Evolutionary conservation across 306 rosid genomes (phyloP), one percentile per base, ranked within the genome.

Genomic region (Parietaria judaica): DNA sequence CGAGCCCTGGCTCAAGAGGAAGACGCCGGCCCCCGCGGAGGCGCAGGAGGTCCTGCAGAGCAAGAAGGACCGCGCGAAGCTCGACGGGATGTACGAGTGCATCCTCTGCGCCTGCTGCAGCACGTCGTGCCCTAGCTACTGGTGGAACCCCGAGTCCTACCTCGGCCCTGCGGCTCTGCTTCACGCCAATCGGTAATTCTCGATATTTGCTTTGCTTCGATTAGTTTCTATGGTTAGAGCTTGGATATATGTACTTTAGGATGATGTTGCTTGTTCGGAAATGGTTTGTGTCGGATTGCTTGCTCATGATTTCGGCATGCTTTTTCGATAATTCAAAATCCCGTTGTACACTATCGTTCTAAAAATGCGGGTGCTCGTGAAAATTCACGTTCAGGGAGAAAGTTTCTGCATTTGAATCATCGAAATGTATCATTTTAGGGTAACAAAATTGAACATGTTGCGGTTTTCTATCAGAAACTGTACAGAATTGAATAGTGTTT

Each of bases 71-170:
- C 73, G 97, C 62, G 81, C 83, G 0, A 94, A 86, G 87, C 83
- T 94, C 5, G 99, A 94, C 58, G 99, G 97, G 68, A 94, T 94
- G 99, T 94, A 94, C 65, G 99, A 94, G 80, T 94, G 99, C 60
- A 94, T 94, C 11, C 75, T 94, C 38, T 94, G 99, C 49, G 94
- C 97, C 14, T 94, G 99, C 72, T 94, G 99, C 69, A 94, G 97
- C 80, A 88, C 99, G 7, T 86, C 99, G 23, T 94, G 99, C 80
- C 99, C 99, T 17, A 94, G 99, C 76, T 94, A 94, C 75, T 94
- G 99, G 99, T 94, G 99, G 99, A 94, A 94, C 69, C 94, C 99
- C 3, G 97, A 94, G 83, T 71, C 89, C 6, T 94, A 94, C 73
- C 82, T 94, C 36, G 99, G 99, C 5, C 99, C 99, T 3, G 99